Evolutionary conservation across 345 rosid genomes (phyloP), one percentile per base, ranked within the genome.

Genomic region (Aegle marmelos): DNA sequence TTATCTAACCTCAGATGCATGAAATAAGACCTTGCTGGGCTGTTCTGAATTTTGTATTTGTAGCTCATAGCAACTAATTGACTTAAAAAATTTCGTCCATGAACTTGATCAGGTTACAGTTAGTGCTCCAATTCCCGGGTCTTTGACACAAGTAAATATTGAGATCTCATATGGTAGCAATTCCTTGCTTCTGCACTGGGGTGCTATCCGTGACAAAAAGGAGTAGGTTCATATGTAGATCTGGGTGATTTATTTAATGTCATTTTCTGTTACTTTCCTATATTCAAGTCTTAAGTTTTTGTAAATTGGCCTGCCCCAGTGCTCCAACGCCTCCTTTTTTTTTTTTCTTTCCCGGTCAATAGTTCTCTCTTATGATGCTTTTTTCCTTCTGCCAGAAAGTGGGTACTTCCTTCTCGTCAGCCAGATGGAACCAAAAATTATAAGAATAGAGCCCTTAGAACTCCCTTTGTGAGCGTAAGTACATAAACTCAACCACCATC

Each of bases 161-260:
- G 89, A 90, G 80, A 87, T 92, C 30, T 81, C 84, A 22, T 80
- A 88, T 78, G 75, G 78, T 69, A 89, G 91, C 70, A 91, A 90
- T 74, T 87, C 98, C 36, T 86, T 96, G 87, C 76, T 91, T 70
- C 90, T 96, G 41, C 99, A 96, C 82, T 96, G 99, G 98, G 99
- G 98, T 70, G 97, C 76, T 24, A 82, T 94, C 78, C 84, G 78
- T 36, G 95, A 90, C 85, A 85, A 79, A 78, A 88, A 85, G 53
- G 93, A 86, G 99, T 96, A 87, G 85, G 94, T 79, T 73, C 65
- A 70, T 50, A 69, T 84, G 56, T 74, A 75, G 27, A 71, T 53
- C 33, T 59, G 10, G 60, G 62, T 70, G 61, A 57, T 50, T 79
- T 79, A 68, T 73, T 68, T 16, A 36, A 10, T 33, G 0, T 73